Base-by-base conservation (phyloP, 306 rosid species). In the Spatholobus suberectus region DNA sequence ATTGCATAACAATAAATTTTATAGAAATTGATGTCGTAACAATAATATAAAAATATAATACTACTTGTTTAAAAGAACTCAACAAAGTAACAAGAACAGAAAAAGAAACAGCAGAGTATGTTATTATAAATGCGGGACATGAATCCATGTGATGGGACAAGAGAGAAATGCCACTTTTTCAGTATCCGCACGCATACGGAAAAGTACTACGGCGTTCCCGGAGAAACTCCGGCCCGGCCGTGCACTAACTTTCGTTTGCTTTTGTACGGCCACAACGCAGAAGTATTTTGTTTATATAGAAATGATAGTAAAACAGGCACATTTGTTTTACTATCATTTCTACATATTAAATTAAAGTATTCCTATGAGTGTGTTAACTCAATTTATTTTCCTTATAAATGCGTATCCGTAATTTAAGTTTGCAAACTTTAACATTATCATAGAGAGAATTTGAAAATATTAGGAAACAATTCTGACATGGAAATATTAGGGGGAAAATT, bases 101-200 rank as follows among this genome's bases (percentile, higher is more conserved):
- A 8, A 51, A n/a, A 24, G 8, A 37, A 17, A 18, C 9, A 21
- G 17, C 3, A 67, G 49, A 20, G 18, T 67, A 37, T 67, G n/a
- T 5, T 61, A 68, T 37, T 4, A 20, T 38, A 54, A 18, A 52
- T 18, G 59, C 1, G 38, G 38, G 38, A 35, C 52, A 46, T 46
- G 54, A 9, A 61, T 65, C 66, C 70, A 80, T 80, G 83, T 70
- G 78, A 58, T 15, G 55, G 9, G 5, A 26, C 26, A 54, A 13
- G 61, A 26, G 35, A 27, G 52, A 71, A 5, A 8, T 14, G 73
- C 0, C 17, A 51, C 26, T 72, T 81, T 73, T 63, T 38, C 49
- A n/a, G 85, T 40, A 65, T 66, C 76, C 70, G 65, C 86, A 74
- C 41, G 81, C 81, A 83, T 83, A 83, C 86, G 86, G 86, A 77